Percentiles rank a stretch among this genome's conserved stretches.
phyloP scores from a whole-genome alignment of 2,329 filamentous ascomycete genomes.

The Pseudocercospora musae region DNA sequence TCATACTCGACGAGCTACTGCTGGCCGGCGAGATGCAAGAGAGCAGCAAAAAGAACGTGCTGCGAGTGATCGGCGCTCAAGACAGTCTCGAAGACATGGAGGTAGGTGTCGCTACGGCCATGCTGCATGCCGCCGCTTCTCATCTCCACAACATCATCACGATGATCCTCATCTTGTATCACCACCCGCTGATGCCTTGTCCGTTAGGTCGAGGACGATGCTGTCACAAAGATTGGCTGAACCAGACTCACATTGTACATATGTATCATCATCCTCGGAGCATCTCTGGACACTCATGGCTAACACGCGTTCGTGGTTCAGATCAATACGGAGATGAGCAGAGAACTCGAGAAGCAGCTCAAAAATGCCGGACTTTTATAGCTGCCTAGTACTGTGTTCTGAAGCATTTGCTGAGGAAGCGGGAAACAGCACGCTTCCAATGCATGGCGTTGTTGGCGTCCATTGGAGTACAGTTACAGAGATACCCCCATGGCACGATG shows the following conservation, averaged over 20 bases:
- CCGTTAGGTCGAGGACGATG: conserved; percentile 40
- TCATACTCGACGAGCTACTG: conserved; percentile 94
- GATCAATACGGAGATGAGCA: conserved; percentile 24
- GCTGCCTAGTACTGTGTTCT: conserved; percentile 33
- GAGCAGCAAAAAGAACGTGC: conserved; percentile 98
- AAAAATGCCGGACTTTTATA: conserved; percentile 26
- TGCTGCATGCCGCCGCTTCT: background rate
- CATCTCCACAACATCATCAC: conserved; percentile 4
- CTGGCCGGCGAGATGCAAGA: conserved; percentile 96
- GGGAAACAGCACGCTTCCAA: conserved; percentile 33
- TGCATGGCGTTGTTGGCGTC: conserved; percentile 32
- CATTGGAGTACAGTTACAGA: conserved; percentile 20
- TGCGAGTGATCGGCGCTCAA: conserved; percentile 93
- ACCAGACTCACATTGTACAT: conserved; percentile 11
- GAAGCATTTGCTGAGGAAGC: conserved; percentile 16
- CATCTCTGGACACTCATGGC: conserved; percentile 9
- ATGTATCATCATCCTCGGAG: conserved; percentile 15
- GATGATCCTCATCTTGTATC: conserved; percentile 19
- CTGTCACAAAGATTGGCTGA: conserved; percentile 62
- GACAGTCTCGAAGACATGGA: conserved; percentile 99
- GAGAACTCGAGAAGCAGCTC: conserved; percentile 32
- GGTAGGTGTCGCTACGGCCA: conserved; percentile 60
- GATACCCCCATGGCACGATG: conserved; percentile 26
- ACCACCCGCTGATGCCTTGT: conserved; percentile 31
- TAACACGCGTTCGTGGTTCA: conserved; percentile 20